Percentiles rank a stretch among this genome's conserved stretches.
These are phyloP conservation scores for Nothophoma quercina DNA, from an alignment of 2,329 filamentous ascomycete genomes.

Conservation along the genomic window DNA sequence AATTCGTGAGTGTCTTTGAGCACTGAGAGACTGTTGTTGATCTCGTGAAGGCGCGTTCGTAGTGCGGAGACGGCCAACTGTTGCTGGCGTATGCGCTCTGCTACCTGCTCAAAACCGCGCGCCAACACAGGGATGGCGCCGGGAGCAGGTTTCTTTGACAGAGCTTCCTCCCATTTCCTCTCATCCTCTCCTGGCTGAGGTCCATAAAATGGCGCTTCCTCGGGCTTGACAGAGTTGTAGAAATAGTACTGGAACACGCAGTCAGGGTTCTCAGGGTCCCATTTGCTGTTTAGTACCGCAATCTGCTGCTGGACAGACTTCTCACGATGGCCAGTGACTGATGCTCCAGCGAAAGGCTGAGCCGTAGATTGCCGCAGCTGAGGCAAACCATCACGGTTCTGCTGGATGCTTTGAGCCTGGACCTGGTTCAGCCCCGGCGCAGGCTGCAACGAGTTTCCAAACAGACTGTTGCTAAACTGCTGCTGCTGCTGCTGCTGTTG, in stretches of 20 bases:
- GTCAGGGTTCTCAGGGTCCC: conserved; percentile 72
- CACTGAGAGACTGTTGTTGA: conserved; percentile 75
- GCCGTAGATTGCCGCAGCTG: conserved; percentile 43
- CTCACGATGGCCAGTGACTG: conserved; percentile 56
- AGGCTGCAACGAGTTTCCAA: conserved; percentile 44
- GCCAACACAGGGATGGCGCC: conserved; percentile 80
- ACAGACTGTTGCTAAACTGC: conserved; percentile 51
- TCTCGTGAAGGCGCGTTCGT: conserved; percentile 77
- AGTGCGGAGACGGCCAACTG: conserved; percentile 72
- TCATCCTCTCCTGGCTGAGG: conserved; percentile 75
- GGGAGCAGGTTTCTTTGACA: conserved; percentile 78
- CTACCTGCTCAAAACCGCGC: conserved; percentile 75
- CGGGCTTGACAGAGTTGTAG: conserved; percentile 83
- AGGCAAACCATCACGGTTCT: conserved; percentile 46
- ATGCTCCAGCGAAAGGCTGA: conserved; percentile 36
- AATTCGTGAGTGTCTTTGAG: conserved; percentile 81
- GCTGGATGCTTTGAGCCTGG: conserved; percentile 47
- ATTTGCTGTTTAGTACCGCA: conserved; percentile 73
- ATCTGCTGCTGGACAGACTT: conserved; percentile 80
- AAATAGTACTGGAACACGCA: conserved; percentile 85
- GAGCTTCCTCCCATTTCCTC: conserved; percentile 82
- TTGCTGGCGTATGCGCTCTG: conserved; percentile 76
- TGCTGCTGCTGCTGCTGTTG: conserved; percentile 56
- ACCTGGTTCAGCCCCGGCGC: conserved; percentile 38
- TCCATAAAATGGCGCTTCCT: conserved; percentile 77